These are phyloP conservation scores for Aspergillus ostianus DNA, from an alignment of 495 filamentous ascomycete species.

Conservation along the genomic window DNA sequence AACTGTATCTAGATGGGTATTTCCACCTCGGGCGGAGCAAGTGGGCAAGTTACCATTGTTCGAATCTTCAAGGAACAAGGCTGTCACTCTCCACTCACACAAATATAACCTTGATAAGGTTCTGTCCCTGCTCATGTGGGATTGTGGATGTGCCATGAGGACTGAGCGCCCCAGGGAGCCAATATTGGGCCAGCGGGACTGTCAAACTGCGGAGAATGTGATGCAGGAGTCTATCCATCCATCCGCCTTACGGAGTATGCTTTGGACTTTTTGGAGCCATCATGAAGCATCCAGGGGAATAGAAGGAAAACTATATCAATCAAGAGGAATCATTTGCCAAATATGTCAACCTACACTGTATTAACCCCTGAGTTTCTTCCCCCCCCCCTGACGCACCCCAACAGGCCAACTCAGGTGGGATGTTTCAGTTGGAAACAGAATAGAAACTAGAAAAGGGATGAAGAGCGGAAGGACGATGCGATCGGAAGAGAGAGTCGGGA, in stretches of 20 bases:
- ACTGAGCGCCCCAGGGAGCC: slow-evolving; percentile 20
- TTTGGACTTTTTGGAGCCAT: not conserved
- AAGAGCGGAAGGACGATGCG: slow-evolving; percentile 13
- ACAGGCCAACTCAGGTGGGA: not conserved
- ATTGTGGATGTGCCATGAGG: slow-evolving; percentile 32
- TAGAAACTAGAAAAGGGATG: not conserved
- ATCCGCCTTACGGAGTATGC: slow-evolving; percentile 14
- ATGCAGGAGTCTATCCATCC: slow-evolving; percentile 19
- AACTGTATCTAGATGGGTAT: slow-evolving; percentile 2
- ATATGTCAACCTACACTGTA: not conserved
- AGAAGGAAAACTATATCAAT: too few species aligned
- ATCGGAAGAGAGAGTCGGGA: slow-evolving; percentile 11
- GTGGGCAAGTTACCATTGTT: slow-evolving; percentile 24
- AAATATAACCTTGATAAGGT: slow-evolving; percentile 28
- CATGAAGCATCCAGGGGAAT: not conserved
- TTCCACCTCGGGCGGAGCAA: slow-evolving; percentile 18
- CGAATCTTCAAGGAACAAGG: slow-evolving; percentile 16
- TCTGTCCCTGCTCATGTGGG: slow-evolving; percentile 25
- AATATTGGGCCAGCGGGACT: slow-evolving; percentile 24
- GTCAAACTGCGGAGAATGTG: slow-evolving; percentile 27
- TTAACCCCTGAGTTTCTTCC: slow-evolving; percentile 1
- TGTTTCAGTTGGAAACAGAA: slow-evolving; percentile 15
- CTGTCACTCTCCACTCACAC: slow-evolving; percentile 25
- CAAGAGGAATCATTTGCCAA: not conserved
- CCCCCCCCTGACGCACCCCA: not conserved